Conservation (phyloP, 208 protist genomes). For the Leishmania braziliensis region DNA sequence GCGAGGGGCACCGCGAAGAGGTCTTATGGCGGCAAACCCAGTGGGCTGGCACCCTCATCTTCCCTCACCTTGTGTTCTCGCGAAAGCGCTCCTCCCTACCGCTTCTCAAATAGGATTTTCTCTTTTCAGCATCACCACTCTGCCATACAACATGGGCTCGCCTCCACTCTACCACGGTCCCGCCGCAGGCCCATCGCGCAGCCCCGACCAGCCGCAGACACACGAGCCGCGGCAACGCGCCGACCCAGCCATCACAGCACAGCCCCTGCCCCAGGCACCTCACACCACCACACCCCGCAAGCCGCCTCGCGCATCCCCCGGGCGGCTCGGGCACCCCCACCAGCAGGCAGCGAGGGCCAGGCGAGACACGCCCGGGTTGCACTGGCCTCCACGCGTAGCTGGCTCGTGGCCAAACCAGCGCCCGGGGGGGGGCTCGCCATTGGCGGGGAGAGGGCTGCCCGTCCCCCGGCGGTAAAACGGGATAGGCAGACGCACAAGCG, state of each 20-base stretch:
- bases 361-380: neutral
- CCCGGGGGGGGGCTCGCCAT: neutral
- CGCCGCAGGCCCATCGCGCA: neutral
- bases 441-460: neutral
- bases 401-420: neutral
- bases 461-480: too few relatives aligned
- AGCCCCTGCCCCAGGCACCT: neutral
- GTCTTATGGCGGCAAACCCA: neutral
- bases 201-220: too few relatives aligned
- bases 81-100: neutral
- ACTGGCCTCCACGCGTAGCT: neutral
- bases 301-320: too few relatives aligned
- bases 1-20: neutral
- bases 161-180: neutral
- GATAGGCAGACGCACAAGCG: too few relatives aligned
- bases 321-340: too few relatives aligned
- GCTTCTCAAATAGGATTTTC: neutral
- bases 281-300: too few relatives aligned
- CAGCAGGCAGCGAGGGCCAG: too few relatives aligned
- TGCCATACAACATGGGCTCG: neutral
- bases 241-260: neutral
- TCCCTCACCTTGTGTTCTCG: neutral
- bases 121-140: neutral
- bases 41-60: neutral
- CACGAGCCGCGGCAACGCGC: neutral